Base-by-base conservation (phyloP, 495 filamentous ascomycete genomes). In the Melanomma pulvis-pyrius region DNA sequence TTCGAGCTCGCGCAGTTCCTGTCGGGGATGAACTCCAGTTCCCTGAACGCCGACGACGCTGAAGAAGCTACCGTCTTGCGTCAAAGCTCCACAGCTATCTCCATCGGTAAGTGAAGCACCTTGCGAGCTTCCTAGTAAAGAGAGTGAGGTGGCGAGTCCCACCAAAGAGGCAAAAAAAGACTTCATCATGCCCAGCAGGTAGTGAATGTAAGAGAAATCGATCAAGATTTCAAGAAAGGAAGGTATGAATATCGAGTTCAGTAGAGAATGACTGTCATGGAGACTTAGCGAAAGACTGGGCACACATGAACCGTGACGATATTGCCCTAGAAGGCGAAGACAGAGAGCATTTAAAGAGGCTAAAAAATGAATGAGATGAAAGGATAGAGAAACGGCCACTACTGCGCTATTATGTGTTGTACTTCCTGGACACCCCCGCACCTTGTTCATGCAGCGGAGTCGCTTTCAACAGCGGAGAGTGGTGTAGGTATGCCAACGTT, bases 1-100 rank as follows among this genome's bases (percentile, higher is more conserved):
- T 15, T 64, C 51, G 55, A 76, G 65, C 36, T 74, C 61, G 32
- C 74, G 59, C 34, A 76, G 30, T 44, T 76, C 74, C 46, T 69
- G 54, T 17, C 74, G 72, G 63, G 74, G 72, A 4, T 70, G 62
- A 28, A 71, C 63, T 24, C 48, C 59, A 47, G 65, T 54, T 28
- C 70, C 74, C 15, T 63, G 59, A 2, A 68, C 65, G 30, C 74
- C 74, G 21, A 66, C 71, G 41, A 72, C 70, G 19, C 62, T 57
- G 41, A 71, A 64, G 34, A 32, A 61, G 29, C 34, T 61, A 26
- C 22, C 32, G 21, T 60, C 53, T 29, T 63, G 29, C 3, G 46
- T 52, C 21, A 24, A 17, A 44, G 29, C 28, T 13, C 41, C 34
- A 41, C 62, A 65, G 21, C 53, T 65, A 7, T 54, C 26, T 25